A percentile compares a stretch with the other conserved stretches of the same genome.
Conservation (phyloP, 2,329 filamentous ascomycete species). For the Xylaria hypoxylon region DNA sequence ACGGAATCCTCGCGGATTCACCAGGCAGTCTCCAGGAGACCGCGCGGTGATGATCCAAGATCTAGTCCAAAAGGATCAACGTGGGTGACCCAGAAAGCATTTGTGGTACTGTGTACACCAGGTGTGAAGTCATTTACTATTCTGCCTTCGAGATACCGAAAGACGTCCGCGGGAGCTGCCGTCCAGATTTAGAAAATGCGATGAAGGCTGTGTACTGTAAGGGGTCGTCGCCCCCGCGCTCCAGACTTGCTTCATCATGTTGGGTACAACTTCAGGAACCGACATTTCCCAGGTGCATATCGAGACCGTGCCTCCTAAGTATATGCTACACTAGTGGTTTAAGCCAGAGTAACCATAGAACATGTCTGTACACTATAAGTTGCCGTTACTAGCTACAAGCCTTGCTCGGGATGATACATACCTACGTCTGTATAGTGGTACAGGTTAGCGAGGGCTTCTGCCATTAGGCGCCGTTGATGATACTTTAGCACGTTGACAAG, state of each 20-base stretch:
- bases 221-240: slow-evolving; percentile 29
- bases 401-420: slow-evolving; percentile 40
- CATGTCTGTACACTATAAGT: slow-evolving; percentile 26
- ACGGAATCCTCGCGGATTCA: slow-evolving; percentile 38
- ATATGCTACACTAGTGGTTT: slow-evolving; percentile 23
- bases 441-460: slow-evolving; percentile 30
- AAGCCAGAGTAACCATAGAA: slow-evolving; percentile 30
- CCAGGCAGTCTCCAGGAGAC: slow-evolving; percentile 30
- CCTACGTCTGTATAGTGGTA: slow-evolving; percentile 26
- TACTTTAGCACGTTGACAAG: slow-evolving; percentile 39
- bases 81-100: slow-evolving; percentile 15
- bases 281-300: slow-evolving; percentile 10
- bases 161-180: slow-evolving; percentile 39
- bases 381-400: slow-evolving; percentile 39
- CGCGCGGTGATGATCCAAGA: slow-evolving; percentile 36
- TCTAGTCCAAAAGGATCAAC: slow-evolving; percentile 33
- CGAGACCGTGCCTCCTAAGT: slow-evolving; percentile 6
- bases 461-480: slow-evolving; percentile 38
- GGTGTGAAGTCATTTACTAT: slow-evolving; percentile 7
- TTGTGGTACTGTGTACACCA: slow-evolving; percentile 3
- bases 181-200: slow-evolving; percentile 23
- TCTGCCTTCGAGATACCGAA: slow-evolving; percentile 17
- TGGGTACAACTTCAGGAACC: slow-evolving; percentile 13
- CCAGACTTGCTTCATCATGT: slow-evolving; percentile 25
- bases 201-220: slow-evolving; percentile 25